Conservation (phyloP, 2,329 filamentous ascomycete genomes). For the Beauveria australis region DNA sequence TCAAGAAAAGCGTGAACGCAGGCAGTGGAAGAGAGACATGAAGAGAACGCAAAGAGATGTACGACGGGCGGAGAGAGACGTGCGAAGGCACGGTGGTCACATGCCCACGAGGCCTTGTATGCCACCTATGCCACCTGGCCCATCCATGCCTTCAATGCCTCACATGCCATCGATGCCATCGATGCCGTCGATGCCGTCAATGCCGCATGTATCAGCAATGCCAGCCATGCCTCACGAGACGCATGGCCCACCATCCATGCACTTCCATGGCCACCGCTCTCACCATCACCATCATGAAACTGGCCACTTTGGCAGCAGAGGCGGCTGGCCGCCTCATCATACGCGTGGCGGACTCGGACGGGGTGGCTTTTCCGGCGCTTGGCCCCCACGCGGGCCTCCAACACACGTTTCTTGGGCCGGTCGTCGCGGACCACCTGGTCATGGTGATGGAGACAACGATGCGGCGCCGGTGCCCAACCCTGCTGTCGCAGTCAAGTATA, state of each 20-base stretch:
- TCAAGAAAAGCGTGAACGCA: constrained; percentile 24
- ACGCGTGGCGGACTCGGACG: not conserved
- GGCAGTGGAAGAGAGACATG: constrained; percentile 19
- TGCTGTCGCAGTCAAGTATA: constrained; percentile 28
- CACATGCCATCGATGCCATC: not conserved
- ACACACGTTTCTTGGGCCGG: not conserved
- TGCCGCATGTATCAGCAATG: not conserved
- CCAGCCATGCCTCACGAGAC: not conserved
- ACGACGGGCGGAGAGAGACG: constrained; percentile 22
- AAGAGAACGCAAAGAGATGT: constrained; percentile 24
- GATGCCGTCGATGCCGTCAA: not conserved
- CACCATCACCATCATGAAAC: constrained; percentile 4
- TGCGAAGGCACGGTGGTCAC: constrained; percentile 17
- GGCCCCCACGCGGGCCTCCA: not conserved
- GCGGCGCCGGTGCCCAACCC: constrained; percentile 15
- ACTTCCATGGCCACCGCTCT: not conserved
- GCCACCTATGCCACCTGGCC: constrained; percentile 1
- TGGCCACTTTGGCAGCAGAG: constrained; percentile 3
- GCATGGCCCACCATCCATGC: not conserved
- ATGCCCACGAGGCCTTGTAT: not conserved
- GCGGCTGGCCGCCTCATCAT: not conserved
- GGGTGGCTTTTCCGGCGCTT: constrained; percentile 11
- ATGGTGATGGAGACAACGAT: constrained; percentile 12
- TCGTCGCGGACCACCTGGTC: constrained; percentile 15
- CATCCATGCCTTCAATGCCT: constrained; percentile 1